Evolutionary conservation across 1,284 basidiomycete species (phyloP).

Genomic region (Trichosporon sp.): DNA sequence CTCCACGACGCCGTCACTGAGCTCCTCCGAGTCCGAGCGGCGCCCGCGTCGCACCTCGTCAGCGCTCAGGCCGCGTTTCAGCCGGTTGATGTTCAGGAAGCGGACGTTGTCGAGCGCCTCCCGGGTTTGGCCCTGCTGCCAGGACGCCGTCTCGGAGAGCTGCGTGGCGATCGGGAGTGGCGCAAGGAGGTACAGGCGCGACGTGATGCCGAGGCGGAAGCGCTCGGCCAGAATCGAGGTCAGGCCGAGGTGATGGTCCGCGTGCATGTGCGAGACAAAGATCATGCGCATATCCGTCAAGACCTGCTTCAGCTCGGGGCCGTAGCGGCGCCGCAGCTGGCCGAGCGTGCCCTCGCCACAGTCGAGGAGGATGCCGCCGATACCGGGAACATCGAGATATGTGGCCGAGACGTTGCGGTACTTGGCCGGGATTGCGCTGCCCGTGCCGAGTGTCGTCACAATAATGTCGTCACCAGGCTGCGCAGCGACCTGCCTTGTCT

Average conservation of each 20-base stretch:
- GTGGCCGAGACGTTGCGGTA: conserved; percentile 84
- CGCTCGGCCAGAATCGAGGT: conserved; percentile 74
- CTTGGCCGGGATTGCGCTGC: conserved; percentile 79
- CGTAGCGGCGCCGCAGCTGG: conserved; percentile 78
- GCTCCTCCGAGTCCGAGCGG: not conserved
- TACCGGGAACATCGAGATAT: conserved; percentile 68
- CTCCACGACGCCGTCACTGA: not conserved
- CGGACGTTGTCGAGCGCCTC: conserved; percentile 48
- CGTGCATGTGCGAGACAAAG: conserved; percentile 89
- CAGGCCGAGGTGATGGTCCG: conserved; percentile 88
- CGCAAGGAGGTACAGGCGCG: conserved; percentile 68
- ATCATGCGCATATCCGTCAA: conserved; percentile 75
- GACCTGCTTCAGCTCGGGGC: conserved; percentile 61
- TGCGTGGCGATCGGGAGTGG: conserved; percentile 51
- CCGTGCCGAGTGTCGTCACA: conserved; percentile 82
- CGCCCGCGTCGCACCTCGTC: not conserved
- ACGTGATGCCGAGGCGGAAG: conserved; percentile 61
- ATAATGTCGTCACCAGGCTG: conserved; percentile 66
- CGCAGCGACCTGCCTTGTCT: conserved; percentile 18
- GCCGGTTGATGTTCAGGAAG: conserved; percentile 43
- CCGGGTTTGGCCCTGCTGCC: conserved; percentile 39
- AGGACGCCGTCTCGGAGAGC: conserved; percentile 55
- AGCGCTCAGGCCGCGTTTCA: conserved; percentile 23
- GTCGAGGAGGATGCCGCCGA: conserved; percentile 79
- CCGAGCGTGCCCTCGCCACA: conserved; percentile 90